phyloP scores from a whole-genome alignment of 2,329 filamentous ascomycete species.

The Arthrobotrys pseudoclavata region DNA sequence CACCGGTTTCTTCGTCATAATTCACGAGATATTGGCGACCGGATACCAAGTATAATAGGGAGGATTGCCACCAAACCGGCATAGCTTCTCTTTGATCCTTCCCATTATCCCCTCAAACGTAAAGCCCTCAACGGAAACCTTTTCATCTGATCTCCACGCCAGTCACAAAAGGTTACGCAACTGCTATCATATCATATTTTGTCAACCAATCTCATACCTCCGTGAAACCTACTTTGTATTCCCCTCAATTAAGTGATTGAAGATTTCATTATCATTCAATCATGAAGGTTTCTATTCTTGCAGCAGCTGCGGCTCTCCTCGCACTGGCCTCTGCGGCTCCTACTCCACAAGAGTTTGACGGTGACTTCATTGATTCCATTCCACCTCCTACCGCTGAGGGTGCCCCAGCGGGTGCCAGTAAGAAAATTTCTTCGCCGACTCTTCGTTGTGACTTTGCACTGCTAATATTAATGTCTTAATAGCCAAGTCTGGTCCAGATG shows the following conservation, averaged over 20 bases:
- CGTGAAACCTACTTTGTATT: background rate
- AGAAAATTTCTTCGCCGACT: background rate
- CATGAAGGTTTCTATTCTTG: constrained; percentile 27
- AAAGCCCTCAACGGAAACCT: constrained; percentile 1
- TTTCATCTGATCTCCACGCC: constrained; percentile 17
- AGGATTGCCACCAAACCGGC: constrained; percentile 22
- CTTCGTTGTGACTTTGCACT: background rate
- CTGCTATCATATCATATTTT: background rate
- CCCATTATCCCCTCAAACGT: constrained; percentile 1
- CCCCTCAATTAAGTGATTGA: background rate
- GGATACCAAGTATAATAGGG: constrained; percentile 1
- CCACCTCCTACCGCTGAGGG: constrained; percentile 3
- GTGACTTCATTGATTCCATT: constrained; percentile 14
- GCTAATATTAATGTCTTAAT: background rate
- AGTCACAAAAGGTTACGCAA: constrained; percentile 1
- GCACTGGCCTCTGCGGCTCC: constrained; percentile 22
- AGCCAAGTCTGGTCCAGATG: constrained; percentile 26
- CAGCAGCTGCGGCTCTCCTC: constrained; percentile 3
- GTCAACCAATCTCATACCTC: background rate
- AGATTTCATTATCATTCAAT: constrained; percentile 31
- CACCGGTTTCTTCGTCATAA: constrained; percentile 9
- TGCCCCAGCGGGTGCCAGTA: constrained; percentile 19
- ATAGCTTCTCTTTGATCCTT: constrained; percentile 12
- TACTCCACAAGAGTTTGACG: constrained; percentile 2
- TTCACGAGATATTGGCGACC: background rate